Percentiles rank a stretch among this genome's conserved stretches.
phyloP scores from a whole-genome alignment of 1,139 yeast genomes.

The Suhomyces kunorum region DNA sequence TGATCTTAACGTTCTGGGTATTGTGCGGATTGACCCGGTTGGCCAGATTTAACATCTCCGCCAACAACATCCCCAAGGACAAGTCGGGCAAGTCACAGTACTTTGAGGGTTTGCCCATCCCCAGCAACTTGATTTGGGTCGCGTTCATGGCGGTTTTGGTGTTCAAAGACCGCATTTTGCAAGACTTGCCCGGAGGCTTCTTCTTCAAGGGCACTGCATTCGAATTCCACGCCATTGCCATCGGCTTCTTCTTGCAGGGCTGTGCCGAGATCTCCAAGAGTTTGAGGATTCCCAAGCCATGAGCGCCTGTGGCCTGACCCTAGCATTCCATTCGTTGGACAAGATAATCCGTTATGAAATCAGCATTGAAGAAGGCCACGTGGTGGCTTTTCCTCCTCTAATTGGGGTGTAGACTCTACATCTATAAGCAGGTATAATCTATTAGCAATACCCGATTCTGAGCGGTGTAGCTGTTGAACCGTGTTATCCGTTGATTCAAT shows the following conservation, averaged over 20 bases:
- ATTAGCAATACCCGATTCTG: background rate
- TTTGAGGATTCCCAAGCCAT: conserved; percentile 87
- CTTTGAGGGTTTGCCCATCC: conserved; percentile 96
- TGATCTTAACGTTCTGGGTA: conserved; percentile 79
- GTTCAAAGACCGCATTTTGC: conserved; percentile 47
- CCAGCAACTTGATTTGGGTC: conserved; percentile 79
- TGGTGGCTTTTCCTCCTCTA: background rate
- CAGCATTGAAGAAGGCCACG: background rate
- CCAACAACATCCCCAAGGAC: conserved; percentile 90
- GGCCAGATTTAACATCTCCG: conserved; percentile 94
- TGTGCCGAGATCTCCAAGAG: conserved; percentile 91
- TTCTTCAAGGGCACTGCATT: conserved; percentile 52
- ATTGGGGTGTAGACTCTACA: background rate
- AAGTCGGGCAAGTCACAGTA: conserved; percentile 73
- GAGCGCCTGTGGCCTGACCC: conserved; percentile 14
- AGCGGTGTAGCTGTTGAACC: background rate
- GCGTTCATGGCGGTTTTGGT: conserved; percentile 68
- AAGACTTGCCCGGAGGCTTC: conserved; percentile 66
- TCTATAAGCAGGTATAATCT: background rate
- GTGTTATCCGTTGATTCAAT: no score
- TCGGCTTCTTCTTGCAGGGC: conserved; percentile 75
- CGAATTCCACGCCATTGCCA: conserved; percentile 73
- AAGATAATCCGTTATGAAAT: background rate
- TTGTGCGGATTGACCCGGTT: conserved; percentile 90
- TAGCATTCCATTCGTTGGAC: background rate